Percentiles rank a stretch among this genome's conserved stretches.
Conservation (phyloP, 768 basidiomycete species). For the Lactarius vividus region DNA sequence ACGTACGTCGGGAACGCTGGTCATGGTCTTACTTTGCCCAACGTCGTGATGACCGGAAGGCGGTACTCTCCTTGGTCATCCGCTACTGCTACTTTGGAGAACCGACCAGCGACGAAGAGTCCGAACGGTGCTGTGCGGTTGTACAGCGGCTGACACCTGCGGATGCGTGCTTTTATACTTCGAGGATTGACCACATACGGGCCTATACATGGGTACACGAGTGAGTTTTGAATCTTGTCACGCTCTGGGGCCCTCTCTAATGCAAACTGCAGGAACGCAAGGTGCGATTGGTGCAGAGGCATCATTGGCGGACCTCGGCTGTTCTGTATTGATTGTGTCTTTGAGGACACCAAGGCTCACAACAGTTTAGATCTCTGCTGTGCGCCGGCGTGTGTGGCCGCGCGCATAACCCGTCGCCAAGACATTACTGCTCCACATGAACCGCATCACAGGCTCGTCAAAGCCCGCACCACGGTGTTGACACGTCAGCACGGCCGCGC, state of each 20-base stretch:
- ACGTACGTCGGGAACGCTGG: constrained; percentile 31
- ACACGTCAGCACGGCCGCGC: neutral
- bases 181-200: constrained; percentile 24
- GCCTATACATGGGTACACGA: constrained; percentile 29
- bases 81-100: constrained; percentile 29
- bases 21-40: constrained; percentile 35
- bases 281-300: constrained; percentile 33
- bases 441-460: constrained; percentile 35
- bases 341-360: neutral
- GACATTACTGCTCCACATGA: constrained; percentile 31
- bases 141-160: constrained; percentile 29
- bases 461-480: constrained; percentile 29
- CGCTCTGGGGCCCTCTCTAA: neutral
- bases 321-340: constrained; percentile 36
- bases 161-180: constrained; percentile 32
- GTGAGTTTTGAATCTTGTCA: constrained; percentile 16
- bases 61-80: constrained; percentile 32
- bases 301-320: constrained; percentile 33
- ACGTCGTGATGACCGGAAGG: constrained; percentile 31
- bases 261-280: constrained; percentile 14
- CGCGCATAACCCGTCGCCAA: constrained; percentile 20
- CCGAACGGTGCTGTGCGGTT: constrained; percentile 18
- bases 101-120: constrained; percentile 27
- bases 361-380: constrained; percentile 36
- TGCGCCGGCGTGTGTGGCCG: constrained; percentile 28